These are phyloP conservation scores for Globisporangium camurandrum DNA, from an alignment of 352 stramenopile species.

Conservation along the genomic window DNA sequence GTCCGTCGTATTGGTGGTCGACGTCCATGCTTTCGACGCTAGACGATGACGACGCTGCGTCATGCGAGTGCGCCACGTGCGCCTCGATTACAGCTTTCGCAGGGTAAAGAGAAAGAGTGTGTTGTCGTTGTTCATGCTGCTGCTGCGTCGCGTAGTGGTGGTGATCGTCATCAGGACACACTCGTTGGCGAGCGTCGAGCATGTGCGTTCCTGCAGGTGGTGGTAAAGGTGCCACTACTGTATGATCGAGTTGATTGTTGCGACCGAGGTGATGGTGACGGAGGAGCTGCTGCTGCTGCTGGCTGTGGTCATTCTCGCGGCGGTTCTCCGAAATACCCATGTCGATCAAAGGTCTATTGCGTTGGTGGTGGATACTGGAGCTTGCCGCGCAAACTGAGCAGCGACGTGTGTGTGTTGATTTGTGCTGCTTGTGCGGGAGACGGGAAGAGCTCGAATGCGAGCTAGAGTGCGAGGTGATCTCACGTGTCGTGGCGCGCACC, in stretches of 20 bases:
- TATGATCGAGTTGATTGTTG: not conserved
- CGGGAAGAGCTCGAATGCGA: constrained; percentile 1
- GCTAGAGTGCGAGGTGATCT: not conserved
- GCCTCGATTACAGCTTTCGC: not conserved
- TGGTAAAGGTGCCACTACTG: too few species aligned
- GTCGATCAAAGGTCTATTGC: not conserved
- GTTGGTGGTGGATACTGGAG: not conserved
- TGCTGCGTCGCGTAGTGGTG: not conserved
- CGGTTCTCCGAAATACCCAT: constrained; percentile 14
- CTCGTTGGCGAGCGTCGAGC: not conserved
- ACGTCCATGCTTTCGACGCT: constrained; percentile 9
- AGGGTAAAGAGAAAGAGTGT: not conserved
- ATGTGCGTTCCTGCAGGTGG: not conserved
- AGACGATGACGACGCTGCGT: too few species aligned
- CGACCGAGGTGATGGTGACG: not conserved
- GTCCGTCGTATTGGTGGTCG: constrained; percentile 6
- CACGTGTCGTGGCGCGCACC: too few species aligned
- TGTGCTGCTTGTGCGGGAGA: not conserved
- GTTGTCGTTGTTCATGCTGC: not conserved
- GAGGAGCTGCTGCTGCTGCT: not conserved
- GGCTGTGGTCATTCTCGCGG: constrained; percentile 2
- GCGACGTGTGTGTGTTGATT: not conserved
- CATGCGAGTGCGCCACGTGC: too few species aligned
- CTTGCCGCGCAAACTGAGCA: not conserved
- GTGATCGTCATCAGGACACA: constrained; percentile 1